Conservation (phyloP, 2,329 filamentous ascomycete species). For the Fusarium sp. region DNA sequence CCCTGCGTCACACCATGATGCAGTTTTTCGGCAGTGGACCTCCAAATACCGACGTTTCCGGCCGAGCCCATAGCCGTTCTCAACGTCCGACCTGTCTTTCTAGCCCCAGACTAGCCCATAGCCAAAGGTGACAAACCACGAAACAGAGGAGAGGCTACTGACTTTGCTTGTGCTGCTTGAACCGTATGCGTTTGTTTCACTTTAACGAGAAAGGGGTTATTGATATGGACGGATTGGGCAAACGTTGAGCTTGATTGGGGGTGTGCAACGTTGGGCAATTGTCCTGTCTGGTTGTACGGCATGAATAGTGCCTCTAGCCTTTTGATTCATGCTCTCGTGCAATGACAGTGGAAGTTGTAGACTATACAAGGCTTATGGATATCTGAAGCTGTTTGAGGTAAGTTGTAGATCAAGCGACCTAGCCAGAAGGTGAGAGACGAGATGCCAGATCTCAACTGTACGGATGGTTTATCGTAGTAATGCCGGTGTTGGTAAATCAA, state of each 20-base stretch:
- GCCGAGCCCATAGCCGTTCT: slow-evolving; percentile 27
- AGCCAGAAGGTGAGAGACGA: neutral
- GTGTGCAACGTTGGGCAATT: slow-evolving; percentile 37
- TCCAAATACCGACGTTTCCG: slow-evolving; percentile 45
- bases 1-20: slow-evolving; percentile 24
- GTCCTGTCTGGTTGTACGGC: slow-evolving; percentile 17
- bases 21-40: slow-evolving; percentile 36
- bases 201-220: slow-evolving; percentile 28
- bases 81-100: slow-evolving; percentile 31
- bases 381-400: neutral
- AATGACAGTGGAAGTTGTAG: neutral
- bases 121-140: slow-evolving; percentile 20
- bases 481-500: neutral
- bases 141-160: slow-evolving; percentile 9
- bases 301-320: neutral
- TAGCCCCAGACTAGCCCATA: slow-evolving; percentile 6
- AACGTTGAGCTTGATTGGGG: slow-evolving; percentile 2
- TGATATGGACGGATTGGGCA: slow-evolving; percentile 24
- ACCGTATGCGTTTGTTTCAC: slow-evolving; percentile 31
- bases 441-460: neutral
- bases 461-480: neutral
- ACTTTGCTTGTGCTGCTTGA: slow-evolving; percentile 14
- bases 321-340: neutral
- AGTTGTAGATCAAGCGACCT: neutral
- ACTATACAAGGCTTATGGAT: neutral